Percentiles rank a stretch among this genome's conserved stretches.
Conservation (phyloP, 345 rosid species). For the Raphanus sativus region DNA sequence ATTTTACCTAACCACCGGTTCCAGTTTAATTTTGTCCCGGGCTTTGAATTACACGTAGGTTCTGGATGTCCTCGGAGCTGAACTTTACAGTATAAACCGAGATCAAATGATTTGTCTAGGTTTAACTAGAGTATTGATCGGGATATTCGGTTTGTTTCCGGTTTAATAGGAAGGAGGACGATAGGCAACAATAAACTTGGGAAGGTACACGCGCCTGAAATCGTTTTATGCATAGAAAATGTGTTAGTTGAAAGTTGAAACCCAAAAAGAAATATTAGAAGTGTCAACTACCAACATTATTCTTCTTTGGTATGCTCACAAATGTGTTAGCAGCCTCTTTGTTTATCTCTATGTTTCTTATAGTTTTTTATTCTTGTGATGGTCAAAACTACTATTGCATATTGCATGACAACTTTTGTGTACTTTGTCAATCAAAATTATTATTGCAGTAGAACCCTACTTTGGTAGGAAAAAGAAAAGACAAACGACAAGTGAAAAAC, state of each 20-base stretch:
- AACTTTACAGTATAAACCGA: neutral
- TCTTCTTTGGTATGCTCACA: neutral
- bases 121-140: neutral
- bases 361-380: neutral
- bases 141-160: neutral
- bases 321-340: too few species aligned
- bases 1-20: neutral
- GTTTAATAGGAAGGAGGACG: neutral
- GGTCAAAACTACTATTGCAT: neutral
- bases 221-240: neutral
- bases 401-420: neutral
- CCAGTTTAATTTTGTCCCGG: neutral
- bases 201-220: conserved; percentile 14
- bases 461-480: too few species aligned
- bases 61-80: neutral
- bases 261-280: neutral
- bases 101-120: neutral
- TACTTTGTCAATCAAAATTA: neutral
- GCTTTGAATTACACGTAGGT: neutral
- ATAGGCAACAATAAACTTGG: neutral
- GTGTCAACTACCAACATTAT: neutral
- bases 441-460: neutral
- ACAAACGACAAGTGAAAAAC: neutral
- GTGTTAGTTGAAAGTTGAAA: conserved; percentile 15
- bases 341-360: too few species aligned